Evolutionary conservation across 108 stramenopile genomes (phyloP), one percentile per base, ranked within the genome.

Genomic region (Pseudonitzschia multiseries): DNA sequence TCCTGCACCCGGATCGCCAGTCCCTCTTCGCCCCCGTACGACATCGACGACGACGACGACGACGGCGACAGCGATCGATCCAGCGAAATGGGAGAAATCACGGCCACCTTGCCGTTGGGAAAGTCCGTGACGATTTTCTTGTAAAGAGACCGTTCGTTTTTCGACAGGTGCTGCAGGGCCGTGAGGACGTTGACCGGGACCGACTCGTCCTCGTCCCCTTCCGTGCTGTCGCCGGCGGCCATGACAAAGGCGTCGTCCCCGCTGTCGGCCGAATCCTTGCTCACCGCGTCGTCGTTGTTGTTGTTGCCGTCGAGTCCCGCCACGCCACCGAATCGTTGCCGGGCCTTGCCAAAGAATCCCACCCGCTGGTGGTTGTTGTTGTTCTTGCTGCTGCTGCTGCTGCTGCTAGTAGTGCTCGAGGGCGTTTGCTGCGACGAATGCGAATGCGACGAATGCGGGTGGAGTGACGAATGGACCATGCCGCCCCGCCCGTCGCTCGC

Each of bases 61-160:
- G n/a, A n/a, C 44, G 71, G 54, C 18, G 32, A 63, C 4, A 18
- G 50, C 32, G 62, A 29, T 26, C n/a, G 17, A 61, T 86, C 82
- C 24, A 89, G 50, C 9, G 90, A 81, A 12, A 83, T 9, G 20
- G 46, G 84, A 0, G 87, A 86, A 36, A 94, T 48, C 41, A 86
- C 79, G 42, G 86, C 86, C 24, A 83, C 84, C 32, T 78, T 77
- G 13, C 87, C 92, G 76, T 85, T 87, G 50, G 93, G 89, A 74
- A 94, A 94, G 59, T 94, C 90, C n/a, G 78, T 69, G 5, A 60
- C 42, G 59, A 94, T 79, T 65, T 88, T 87, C 33, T 86, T 71
- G 71, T 81, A 82, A 8, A 94, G 28, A 41, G 86, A 82, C 53
- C 76, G 77, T 15, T 91, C 90, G 27, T 72, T 43, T 51, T 85